Evolutionary conservation across 192 early-diverging fungal species (phyloP).

Genomic region (Mortierella claussenii): DNA sequence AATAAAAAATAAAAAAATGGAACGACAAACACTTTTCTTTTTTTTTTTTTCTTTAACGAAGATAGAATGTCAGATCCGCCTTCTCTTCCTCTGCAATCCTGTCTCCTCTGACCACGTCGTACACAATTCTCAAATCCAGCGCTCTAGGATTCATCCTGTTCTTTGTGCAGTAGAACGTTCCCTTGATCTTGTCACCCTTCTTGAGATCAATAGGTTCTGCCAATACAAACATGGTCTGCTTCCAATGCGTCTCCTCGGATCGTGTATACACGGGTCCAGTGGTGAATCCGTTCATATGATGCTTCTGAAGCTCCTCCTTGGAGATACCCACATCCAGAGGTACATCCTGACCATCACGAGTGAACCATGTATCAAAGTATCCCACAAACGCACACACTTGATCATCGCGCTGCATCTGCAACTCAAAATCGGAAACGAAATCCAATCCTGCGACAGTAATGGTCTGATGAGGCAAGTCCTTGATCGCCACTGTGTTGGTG

Average conservation of each 20-base stretch:
- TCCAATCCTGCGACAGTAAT: constrained; percentile 89
- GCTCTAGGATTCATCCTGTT: constrained; percentile 40
- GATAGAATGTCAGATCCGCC: constrained; percentile 41
- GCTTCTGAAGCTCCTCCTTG: constrained; percentile 36
- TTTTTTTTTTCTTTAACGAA: constrained; percentile 36
- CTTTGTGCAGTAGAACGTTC: constrained; percentile 48
- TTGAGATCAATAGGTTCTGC: constrained; percentile 73
- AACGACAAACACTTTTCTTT: too few species aligned
- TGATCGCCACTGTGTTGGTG: constrained; percentile 80
- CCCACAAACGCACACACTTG: constrained; percentile 92
- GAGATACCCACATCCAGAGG: constrained; percentile 58
- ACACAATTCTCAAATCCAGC: constrained; percentile 45
- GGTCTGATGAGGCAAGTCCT: constrained; percentile 80
- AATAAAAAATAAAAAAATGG: background rate
- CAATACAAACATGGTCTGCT: constrained; percentile 99
- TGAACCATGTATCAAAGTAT: constrained; percentile 98
- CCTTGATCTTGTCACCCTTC: constrained; percentile 48
- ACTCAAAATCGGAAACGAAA: constrained; percentile 86
- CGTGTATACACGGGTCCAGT: constrained; percentile 83
- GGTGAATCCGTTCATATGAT: constrained; percentile 50
- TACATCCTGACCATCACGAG: constrained; percentile 88
- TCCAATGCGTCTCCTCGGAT: constrained; percentile 97
- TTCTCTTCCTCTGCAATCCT: constrained; percentile 16
- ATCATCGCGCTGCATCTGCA: constrained; percentile 82
- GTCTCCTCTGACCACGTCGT: constrained; percentile 28